These are phyloP conservation scores for Suhomyces xylopsoci DNA, from an alignment of 805 yeast species.

Conservation along the genomic window DNA sequence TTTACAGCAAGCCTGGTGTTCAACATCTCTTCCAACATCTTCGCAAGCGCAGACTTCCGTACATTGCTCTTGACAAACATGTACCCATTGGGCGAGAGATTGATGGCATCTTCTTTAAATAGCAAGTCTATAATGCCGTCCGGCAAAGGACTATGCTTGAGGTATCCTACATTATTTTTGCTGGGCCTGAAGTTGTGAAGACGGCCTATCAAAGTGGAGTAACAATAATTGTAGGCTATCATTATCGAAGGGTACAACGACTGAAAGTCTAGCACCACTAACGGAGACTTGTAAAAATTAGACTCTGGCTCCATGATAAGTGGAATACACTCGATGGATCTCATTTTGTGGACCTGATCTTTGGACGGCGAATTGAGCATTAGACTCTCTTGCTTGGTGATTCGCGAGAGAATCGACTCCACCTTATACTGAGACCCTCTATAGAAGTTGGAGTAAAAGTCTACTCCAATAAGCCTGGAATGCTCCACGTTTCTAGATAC, in stretches of 20 bases:
- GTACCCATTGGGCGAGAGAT: slow-evolving; percentile 82
- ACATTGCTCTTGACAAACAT: slow-evolving; percentile 66
- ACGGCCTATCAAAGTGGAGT: slow-evolving; percentile 66
- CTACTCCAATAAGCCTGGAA: slow-evolving; percentile 83
- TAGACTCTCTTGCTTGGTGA: slow-evolving; percentile 74
- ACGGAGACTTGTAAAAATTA: slow-evolving; percentile 80
- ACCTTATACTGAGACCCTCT: slow-evolving; percentile 95
- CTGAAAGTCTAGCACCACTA: slow-evolving; percentile 89
- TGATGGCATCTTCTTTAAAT: slow-evolving; percentile 48
- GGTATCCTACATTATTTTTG: slow-evolving; percentile 53
- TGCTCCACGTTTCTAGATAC: slow-evolving; percentile 74
- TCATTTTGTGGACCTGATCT: slow-evolving; percentile 76
- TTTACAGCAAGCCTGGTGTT: slow-evolving; percentile 79
- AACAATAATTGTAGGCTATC: slow-evolving; percentile 88
- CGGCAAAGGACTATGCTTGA: slow-evolving; percentile 43
- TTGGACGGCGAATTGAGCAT: slow-evolving; percentile 77
- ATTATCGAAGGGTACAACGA: slow-evolving; percentile 85
- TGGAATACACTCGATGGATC: slow-evolving; percentile 83
- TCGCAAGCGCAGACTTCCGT: slow-evolving; percentile 71
- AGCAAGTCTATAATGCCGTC: slow-evolving; percentile 55
- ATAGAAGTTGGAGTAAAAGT: slow-evolving; percentile 80
- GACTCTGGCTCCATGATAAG: slow-evolving; percentile 91
- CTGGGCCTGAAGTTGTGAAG: slow-evolving; percentile 49
- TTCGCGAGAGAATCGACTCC: slow-evolving; percentile 74
- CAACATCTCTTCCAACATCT: slow-evolving; percentile 79